Base-by-base conservation (phyloP, 441 rosid genomes). In the Euphorbia corollata region DNA sequence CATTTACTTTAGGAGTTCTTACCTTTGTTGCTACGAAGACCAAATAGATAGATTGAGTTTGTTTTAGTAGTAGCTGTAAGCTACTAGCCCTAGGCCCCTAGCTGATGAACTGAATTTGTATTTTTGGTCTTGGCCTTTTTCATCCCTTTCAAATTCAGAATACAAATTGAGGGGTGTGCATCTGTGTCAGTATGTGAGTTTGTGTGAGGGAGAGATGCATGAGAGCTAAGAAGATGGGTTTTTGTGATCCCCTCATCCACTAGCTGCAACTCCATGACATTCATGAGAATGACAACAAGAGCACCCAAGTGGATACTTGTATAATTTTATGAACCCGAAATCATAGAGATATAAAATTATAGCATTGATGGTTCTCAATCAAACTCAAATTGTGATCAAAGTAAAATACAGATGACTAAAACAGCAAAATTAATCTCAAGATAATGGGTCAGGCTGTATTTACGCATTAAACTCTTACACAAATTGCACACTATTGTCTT, bases 121-220 rank as follows among this genome's bases (percentile, higher is more conserved):
- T 30, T 24, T 63, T n/a, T 9, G 24, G 12, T 18, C 55, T 41
- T 30, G 4, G 7, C 55, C 12, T 12, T 24, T 24, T 24, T 4
- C 5, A 45, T 63, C 64, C 51, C 18, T 13, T 8, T 39, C 38
- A 61, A 61, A 39, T 57, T 57, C 43, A 36, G 27, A 41, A 60
- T 60, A 2, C 32, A 39, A 20, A 19, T 19, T 20, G 15, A 4
- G n/a, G 64, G 51, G 51, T 6, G 34, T 56, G 59, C 0, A 9
- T 56, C 6, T 23, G 36, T 4, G 50, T 61, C 8, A 18, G 48
- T 36, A 13, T 18, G 48, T 18, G 27, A 15, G 12, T 41, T 9
- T 41, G 13, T 41, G 47, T 2, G 47, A 41, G 47, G 32, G 4
- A 41, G 51, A 47, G 51, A 47, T 13, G 16, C n/a, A 16, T 13